phyloP scores from a whole-genome alignment of 2,329 filamentous ascomycete genomes.

The Metarhizium robertsii region DNA sequence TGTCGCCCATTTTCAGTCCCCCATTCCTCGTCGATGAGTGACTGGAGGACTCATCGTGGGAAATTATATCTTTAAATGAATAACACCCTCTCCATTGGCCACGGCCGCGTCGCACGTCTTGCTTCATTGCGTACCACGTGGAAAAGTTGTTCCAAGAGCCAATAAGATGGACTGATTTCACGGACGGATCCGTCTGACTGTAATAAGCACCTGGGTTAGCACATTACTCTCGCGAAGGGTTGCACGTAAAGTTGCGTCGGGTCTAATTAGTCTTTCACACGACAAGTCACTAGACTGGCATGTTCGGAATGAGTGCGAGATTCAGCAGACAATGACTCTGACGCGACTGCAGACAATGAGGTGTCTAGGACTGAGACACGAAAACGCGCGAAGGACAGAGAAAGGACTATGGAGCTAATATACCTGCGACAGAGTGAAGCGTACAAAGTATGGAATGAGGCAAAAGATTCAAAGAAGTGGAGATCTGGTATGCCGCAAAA shows the following conservation, averaged over 20 bases:
- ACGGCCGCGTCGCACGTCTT: slow-evolving; percentile 63
- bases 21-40: slow-evolving; percentile 50
- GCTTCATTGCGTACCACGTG: slow-evolving; percentile 69
- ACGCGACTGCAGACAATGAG: background rate
- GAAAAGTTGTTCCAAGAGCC: slow-evolving; percentile 96
- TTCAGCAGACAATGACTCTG: background rate
- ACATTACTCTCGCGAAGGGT: background rate
- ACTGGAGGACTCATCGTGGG: slow-evolving; percentile 54
- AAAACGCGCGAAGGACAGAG: background rate
- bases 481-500: background rate
- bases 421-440: background rate
- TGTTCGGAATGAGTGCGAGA: background rate
- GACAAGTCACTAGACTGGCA: background rate
- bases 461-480: background rate
- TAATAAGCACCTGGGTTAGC: slow-evolving; percentile 13
- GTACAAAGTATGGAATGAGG: background rate
- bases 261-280: background rate
- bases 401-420: background rate
- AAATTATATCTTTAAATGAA: slow-evolving; percentile 76
- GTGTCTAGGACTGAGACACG: background rate
- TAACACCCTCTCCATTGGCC: slow-evolving; percentile 84
- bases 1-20: slow-evolving; percentile 83
- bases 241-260: background rate
- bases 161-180: slow-evolving; percentile 66
- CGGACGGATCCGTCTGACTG: slow-evolving; percentile 51